phyloP scores from a whole-genome alignment of 2,329 filamentous ascomycete species.

The Trichoderma sp. region DNA sequence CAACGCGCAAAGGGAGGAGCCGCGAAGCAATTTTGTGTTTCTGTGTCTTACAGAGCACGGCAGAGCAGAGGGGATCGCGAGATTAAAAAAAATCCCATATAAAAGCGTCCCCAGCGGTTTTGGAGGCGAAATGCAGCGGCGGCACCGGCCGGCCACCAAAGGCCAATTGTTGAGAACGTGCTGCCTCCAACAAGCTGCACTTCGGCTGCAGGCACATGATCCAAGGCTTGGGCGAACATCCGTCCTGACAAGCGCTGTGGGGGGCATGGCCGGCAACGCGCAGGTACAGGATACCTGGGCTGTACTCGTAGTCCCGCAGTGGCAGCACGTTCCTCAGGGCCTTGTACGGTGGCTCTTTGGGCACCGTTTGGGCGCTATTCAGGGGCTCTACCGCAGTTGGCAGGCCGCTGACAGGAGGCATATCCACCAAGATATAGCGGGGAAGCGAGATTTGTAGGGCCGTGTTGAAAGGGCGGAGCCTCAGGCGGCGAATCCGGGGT shows the following conservation, averaged over 20 bases:
- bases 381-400: slow-evolving; percentile 6
- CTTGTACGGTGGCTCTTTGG: not conserved
- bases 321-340: not conserved
- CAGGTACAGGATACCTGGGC: slow-evolving; percentile 21
- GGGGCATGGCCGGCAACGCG: slow-evolving; percentile 2
- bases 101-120: not conserved
- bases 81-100: not conserved
- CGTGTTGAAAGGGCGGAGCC: slow-evolving; percentile 5
- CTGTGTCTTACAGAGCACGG: not conserved
- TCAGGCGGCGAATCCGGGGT: slow-evolving; percentile 27
- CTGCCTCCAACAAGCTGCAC: slow-evolving; percentile 22
- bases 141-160: slow-evolving; percentile 10
- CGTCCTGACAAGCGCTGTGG: slow-evolving; percentile 27
- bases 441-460: slow-evolving; percentile 12
- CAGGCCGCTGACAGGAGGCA: not conserved
- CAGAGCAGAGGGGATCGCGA: not conserved
- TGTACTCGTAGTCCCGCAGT: slow-evolving; percentile 5
- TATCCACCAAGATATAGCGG: not conserved
- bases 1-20: not conserved
- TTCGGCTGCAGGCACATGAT: slow-evolving; percentile 28
- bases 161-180: slow-evolving; percentile 28
- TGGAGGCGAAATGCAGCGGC: slow-evolving; percentile 9
- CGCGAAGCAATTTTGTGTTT: not conserved
- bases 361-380: not conserved
- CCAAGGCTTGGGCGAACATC: slow-evolving; percentile 14